phyloP scores from a whole-genome alignment of 345 rosid genomes.

The Aquilaria yunnanensis region DNA sequence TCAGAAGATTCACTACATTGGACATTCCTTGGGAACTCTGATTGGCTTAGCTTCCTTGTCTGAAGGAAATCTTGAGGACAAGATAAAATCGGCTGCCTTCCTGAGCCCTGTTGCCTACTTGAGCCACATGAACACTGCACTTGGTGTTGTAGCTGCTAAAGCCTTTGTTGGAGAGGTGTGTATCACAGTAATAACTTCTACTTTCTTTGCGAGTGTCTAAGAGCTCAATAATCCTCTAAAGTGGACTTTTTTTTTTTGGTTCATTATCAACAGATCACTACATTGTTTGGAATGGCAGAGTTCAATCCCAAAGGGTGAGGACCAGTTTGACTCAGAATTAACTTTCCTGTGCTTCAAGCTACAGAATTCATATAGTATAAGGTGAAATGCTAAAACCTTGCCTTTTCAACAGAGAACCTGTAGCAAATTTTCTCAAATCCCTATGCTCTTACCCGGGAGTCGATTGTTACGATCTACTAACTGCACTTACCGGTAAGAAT shows the following conservation, averaged over 20 bases:
- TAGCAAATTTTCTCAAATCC: constrained; percentile 29
- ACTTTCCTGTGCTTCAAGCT: background rate
- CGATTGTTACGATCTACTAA: constrained; percentile 66
- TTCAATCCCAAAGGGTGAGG: constrained; percentile 83
- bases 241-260: background rate
- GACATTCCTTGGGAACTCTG: constrained; percentile 91
- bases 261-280: constrained; percentile 37
- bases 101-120: constrained; percentile 88
- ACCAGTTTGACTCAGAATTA: background rate
- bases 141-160: constrained; percentile 59
- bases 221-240: too few species aligned
- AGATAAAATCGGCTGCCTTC: constrained; percentile 61
- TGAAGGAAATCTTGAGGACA: constrained; percentile 54
- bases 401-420: constrained; percentile 39
- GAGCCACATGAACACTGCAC: constrained; percentile 76
- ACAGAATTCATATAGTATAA: too few species aligned
- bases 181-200: background rate
- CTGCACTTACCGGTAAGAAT: constrained; percentile 58
- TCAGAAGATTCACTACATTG: constrained; percentile 76
- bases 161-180: constrained; percentile 75
- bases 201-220: background rate
- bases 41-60: constrained; percentile 73
- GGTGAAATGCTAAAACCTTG: background rate
- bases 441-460: constrained; percentile 59
- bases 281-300: constrained; percentile 50